Evolutionary conservation across 2,329 filamentous ascomycete genomes (phyloP).

Genomic region (Tolypocladium sp.): DNA sequence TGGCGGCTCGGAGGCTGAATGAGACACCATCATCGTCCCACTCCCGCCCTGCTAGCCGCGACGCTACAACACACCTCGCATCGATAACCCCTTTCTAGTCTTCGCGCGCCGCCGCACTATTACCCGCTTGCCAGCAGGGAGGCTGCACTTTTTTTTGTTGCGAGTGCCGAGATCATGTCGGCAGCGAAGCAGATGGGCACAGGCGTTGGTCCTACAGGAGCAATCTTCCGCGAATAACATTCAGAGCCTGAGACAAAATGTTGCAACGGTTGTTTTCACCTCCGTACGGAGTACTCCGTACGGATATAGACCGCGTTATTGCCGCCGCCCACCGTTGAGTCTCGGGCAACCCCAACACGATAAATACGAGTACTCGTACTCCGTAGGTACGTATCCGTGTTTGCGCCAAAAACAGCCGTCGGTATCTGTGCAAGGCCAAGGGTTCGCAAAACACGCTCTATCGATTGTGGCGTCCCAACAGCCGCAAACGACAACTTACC

Average conservation of each 20-base stretch:
- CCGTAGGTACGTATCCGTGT: neutral
- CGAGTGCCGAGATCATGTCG: neutral
- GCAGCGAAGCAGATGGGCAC: neutral
- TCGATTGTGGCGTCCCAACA: neutral
- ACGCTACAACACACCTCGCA: neutral
- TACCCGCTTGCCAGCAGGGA: neutral
- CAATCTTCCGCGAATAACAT: neutral
- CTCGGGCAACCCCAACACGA: neutral
- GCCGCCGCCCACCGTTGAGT: neutral
- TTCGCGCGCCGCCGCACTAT: neutral
- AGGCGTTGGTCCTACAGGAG: neutral
- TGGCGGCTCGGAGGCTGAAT: neutral
- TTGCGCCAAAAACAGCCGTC: neutral
- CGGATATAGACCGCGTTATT: neutral
- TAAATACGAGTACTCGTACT: neutral
- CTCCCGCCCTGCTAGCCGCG: neutral
- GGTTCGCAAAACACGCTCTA: neutral
- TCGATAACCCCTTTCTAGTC: neutral
- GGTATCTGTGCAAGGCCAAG: neutral
- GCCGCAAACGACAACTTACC: neutral
- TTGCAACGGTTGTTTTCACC: neutral
- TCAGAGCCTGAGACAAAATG: neutral
- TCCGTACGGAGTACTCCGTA: too few species aligned
- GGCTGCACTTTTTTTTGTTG: neutral
- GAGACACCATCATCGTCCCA: neutral